Evolutionary conservation across 176 grass and related monocot species (phyloP).

Genomic region (Cenchrus fungigraminus): DNA sequence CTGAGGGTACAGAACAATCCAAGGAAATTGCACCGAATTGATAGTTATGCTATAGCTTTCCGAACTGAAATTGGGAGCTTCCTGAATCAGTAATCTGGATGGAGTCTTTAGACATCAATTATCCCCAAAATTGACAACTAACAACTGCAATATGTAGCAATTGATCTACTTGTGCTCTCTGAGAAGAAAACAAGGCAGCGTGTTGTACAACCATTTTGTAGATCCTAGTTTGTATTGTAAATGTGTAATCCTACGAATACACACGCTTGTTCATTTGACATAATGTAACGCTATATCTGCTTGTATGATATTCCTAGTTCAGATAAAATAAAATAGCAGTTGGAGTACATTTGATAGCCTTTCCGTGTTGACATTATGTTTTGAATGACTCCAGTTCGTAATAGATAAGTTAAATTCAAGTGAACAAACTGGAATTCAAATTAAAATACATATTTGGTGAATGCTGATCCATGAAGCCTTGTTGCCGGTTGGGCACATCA

Average conservation of each 20-base stretch:
- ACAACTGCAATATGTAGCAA: slow-evolving; percentile 23
- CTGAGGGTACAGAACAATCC: slow-evolving; percentile 40
- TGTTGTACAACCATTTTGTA: slow-evolving; percentile 32
- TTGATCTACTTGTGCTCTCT: background rate
- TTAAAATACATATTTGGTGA: too few species aligned
- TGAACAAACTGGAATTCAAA: background rate
- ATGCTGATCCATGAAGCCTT: too few species aligned
- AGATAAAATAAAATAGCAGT: background rate
- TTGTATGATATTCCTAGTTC: background rate
- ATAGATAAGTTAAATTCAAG: background rate
- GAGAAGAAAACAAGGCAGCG: background rate
- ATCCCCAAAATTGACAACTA: slow-evolving; percentile 3
- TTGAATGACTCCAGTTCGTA: background rate
- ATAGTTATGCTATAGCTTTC: background rate
- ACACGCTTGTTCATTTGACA: background rate
- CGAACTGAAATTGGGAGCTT: background rate
- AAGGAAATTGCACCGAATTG: background rate
- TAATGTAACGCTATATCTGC: background rate
- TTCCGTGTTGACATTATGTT: background rate
- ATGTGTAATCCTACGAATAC: slow-evolving; percentile 3
- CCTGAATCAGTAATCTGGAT: background rate
- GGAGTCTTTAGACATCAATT: background rate
- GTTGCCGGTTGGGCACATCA: too few species aligned
- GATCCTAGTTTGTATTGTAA: slow-evolving; percentile 25
- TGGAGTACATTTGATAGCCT: background rate